Evolutionary conservation across 78 protist genomes (phyloP).

Genomic region (Cavenderia fasciculata): DNA sequence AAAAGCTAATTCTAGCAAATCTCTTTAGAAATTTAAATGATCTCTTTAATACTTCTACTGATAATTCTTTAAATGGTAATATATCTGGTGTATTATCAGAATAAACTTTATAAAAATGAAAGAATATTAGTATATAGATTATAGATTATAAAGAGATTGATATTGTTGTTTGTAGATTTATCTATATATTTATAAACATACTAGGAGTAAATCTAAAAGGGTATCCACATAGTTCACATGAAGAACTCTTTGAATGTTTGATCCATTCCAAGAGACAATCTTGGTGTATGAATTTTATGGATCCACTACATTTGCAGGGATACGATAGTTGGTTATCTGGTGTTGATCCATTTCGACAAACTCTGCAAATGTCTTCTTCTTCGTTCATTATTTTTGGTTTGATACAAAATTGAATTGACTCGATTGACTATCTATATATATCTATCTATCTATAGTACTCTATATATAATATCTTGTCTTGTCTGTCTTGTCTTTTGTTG

Average conservation of each 20-base stretch:
- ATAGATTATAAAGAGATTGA: no score
- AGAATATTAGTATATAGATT: neutral
- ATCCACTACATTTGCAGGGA: conserved; percentile 75
- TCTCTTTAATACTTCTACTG: conserved; percentile 40
- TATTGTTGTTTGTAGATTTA: neutral
- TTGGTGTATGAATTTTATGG: conserved; percentile 61
- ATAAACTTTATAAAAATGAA: conserved; percentile 17
- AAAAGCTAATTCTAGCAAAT: conserved; percentile 11
- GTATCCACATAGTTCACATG: conserved; percentile 68
- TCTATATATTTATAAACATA: neutral
- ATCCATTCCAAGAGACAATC: conserved; percentile 61
- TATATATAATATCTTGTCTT: no score
- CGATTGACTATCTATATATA: no score
- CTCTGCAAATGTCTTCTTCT: conserved; percentile 65
- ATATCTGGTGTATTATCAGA: conserved; percentile 61
- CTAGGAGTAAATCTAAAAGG: conserved; percentile 74
- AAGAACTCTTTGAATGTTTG: conserved; percentile 47
- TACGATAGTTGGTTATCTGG: conserved; percentile 47
- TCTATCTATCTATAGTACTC: no score
- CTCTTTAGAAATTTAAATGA: conserved; percentile 3
- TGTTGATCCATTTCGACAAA: conserved; percentile 60
- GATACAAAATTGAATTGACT: no score
- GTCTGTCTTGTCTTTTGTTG: no score
- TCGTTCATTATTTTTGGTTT: no score
- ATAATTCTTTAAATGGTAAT: conserved; percentile 27